Base-by-base conservation (phyloP, 1,284 basidiomycete species). In the Ceratorhiza oryzae-sativae region DNA sequence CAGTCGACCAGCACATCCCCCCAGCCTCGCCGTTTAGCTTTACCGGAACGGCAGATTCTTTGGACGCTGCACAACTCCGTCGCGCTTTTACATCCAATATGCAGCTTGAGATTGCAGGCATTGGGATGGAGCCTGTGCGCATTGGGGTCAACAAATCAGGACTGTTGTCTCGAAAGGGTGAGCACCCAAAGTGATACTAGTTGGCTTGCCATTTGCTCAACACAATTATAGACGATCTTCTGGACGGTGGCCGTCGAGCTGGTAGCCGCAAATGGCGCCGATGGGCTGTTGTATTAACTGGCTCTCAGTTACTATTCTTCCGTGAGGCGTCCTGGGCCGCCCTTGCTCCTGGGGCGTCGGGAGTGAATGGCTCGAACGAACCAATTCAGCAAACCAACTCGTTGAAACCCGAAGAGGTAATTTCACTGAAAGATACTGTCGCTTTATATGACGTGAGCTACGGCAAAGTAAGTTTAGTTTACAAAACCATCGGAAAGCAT, bases 291-390 rank as follows among this genome's bases (percentile, higher is more conserved):
- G 84, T 97, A 65, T 84, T 99, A 67, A 96, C 95, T 2, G 90
- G 89, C 36, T 94, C 94, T 8, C 96, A 98, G 78, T 83, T 99
- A 9, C 85, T 98, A 55, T 91, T 98, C 79, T 96, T 96, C 82
- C 94, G 94, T 74, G 95, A 98, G 80, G 81, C 88, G 0, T 81
- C 87, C 8, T 91, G 88, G 89, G 89, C 89, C 5, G 77, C 39
- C 41, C 48, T 72, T n/a, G 73, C 49, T 15, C 55, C 53, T 27
- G 34, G 36, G 36, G 25, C 39, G 20, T 2, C 30, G 18, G 51
- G 53, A 27, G n/a, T 25, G 46, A 32, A 32, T 2, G 30, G 58
- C 32, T 18, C 42, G 23, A n/a, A 48, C 18, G 61, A 63, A 34
- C 3, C 32, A 2, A 79, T 86, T 12, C 85, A 88, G 10, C 85